phyloP scores from a whole-genome alignment of 163 green algal genomes.

The Prototheca wickerhamii region DNA sequence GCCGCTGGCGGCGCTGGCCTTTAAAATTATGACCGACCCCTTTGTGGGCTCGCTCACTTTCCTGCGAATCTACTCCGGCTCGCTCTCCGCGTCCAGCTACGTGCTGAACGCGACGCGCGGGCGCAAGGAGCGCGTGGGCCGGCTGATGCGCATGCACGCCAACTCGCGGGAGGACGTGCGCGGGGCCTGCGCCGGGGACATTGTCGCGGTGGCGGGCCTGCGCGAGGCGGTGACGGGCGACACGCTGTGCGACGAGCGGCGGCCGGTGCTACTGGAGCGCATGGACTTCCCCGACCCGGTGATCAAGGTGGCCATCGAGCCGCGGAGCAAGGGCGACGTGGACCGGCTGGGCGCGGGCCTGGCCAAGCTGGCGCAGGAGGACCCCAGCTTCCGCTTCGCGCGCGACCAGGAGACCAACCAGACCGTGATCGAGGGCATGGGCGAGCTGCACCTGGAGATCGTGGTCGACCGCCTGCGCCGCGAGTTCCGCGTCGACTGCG shows the following conservation, averaged over 20 bases:
- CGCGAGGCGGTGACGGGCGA: constrained; percentile 71
- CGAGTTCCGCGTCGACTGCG: constrained; percentile 95
- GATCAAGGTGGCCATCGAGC: constrained; percentile 98
- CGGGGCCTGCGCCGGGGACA: constrained; percentile 80
- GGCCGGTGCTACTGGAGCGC: constrained; percentile 91
- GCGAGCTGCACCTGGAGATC: constrained; percentile 98
- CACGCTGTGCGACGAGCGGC: constrained; percentile 90
- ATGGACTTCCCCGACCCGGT: constrained; percentile 99
- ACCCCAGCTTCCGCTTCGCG: constrained; percentile 92
- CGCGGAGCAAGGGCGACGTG: constrained; percentile 93
- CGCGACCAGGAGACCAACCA: constrained; percentile 91
- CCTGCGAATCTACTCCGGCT: constrained; percentile 85
- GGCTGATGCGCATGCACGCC: constrained; percentile 97
- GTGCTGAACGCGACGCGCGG: constrained; percentile 84
- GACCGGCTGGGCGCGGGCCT: constrained; percentile 93
- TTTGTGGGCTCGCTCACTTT: constrained; percentile 97
- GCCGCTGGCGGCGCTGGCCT: constrained; percentile 89
- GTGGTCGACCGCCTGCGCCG: constrained; percentile 92
- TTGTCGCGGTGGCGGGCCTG: constrained; percentile 89
- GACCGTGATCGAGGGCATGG: constrained; percentile 96
- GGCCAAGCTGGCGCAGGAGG: constrained; percentile 95
- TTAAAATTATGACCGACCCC: constrained; percentile 98
- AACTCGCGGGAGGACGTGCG: constrained; percentile 91
- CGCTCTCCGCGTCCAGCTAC: constrained; percentile 68
- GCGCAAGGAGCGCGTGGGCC: constrained; percentile 95